Base-by-base conservation (phyloP, 2,329 filamentous ascomycete genomes). In the Chaetoscypha palmicola region DNA sequence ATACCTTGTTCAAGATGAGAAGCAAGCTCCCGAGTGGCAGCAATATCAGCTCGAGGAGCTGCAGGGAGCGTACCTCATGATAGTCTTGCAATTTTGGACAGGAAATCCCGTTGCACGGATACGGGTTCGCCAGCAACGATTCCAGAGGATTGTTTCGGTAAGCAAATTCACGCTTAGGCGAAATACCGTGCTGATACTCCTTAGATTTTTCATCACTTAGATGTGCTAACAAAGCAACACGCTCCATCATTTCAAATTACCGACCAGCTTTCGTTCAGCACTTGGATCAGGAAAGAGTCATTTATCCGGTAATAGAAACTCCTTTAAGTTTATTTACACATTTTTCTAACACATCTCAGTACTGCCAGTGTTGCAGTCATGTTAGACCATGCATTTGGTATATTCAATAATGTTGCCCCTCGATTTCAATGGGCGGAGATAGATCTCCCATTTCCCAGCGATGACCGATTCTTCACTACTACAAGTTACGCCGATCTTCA, bases 341-440 rank as follows among this genome's bases (percentile, higher is more conserved):
- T 32, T 7, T 7, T 34, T 22, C 19, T 38, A 20, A 39, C 26
- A 21, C 20, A 5, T 4, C 14, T 10, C 30, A 61, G 58, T 20
- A 54, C 48, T 5, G 49, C 50, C 10, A 53, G 48, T 10, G 23
- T 58, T 9, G 53, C 58, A 21, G 45, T 52, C n/a, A 58, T 60
- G 56, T 51, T 62, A 4, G 59, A 62, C 38, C 54, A 56, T 37
- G 50, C 51, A 4, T 60, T 59, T 50, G 58, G 53, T 5, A 58
- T 61, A 14, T 60, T 61, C 45, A 59, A 62, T 41, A 62, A 62
- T 24, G 49, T 59, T 2, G 26, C 57, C 4, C 52, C 57, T 8
- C 50, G 55, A n/a, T 47, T 60, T 14, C 58, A 61, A 44, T 62
- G 58, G 58, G 43, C 57, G 2, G 59, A 62, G 46, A 45, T 60